These are phyloP conservation scores for Saccharomyces hybrid DNA, from an alignment of 1,139 yeast genomes.

Conservation along the genomic window DNA sequence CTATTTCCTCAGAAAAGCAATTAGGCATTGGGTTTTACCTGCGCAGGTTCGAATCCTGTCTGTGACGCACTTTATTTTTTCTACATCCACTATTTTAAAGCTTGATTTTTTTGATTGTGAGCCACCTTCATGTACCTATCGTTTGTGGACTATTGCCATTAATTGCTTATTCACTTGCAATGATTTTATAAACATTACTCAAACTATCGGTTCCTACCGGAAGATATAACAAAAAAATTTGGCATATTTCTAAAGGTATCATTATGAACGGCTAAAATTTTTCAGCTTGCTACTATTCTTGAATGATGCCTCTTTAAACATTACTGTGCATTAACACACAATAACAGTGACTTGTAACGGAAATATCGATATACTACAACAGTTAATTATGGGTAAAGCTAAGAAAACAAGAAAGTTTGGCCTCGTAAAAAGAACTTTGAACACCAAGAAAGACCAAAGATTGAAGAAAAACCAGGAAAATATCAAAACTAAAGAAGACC, in stretches of 20 bases:
- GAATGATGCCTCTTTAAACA: neutral
- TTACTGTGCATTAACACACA: neutral
- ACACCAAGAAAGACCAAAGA: constrained; percentile 60
- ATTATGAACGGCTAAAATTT: neutral
- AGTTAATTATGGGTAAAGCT: constrained; percentile 75
- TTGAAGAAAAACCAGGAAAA: constrained; percentile 36
- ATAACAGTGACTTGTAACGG: neutral
- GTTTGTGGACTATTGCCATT: neutral
- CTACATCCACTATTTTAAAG: no score
- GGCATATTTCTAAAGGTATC: neutral
- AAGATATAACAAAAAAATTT: neutral
- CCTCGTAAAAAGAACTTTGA: constrained; percentile 74
- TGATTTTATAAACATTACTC: no score
- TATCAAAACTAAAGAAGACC: constrained; percentile 45
- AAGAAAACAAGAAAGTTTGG: constrained; percentile 96
- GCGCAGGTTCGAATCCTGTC: no score
- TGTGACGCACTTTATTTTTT: no score
- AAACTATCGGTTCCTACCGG: neutral
- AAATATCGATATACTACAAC: neutral
- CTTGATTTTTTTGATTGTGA: neutral
- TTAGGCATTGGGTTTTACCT: no score
- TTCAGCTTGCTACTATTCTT: neutral
- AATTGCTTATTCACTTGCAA: neutral
- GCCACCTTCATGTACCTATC: neutral
- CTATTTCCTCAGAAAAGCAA: no score